Evolutionary conservation across 2,329 filamentous ascomycete genomes (phyloP).

Genomic region (Alternaria novae-zelandiae): DNA sequence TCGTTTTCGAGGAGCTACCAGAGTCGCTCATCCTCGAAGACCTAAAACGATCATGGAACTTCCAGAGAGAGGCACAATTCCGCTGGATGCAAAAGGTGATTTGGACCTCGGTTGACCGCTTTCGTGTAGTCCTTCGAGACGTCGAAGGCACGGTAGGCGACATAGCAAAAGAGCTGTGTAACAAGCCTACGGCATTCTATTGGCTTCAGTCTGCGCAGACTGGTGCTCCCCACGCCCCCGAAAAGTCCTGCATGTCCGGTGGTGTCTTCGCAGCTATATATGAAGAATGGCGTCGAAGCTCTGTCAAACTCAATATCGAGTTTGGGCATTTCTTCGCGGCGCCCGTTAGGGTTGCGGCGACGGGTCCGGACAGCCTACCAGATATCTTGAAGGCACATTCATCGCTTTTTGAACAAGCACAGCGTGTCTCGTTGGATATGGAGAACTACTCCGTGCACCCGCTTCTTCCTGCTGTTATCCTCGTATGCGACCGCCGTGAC

Average conservation of each 20-base stretch:
- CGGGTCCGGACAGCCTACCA: slow-evolving; percentile 13
- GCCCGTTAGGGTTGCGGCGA: slow-evolving; percentile 16
- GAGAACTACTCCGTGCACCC: slow-evolving; percentile 17
- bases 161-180: slow-evolving; percentile 17
- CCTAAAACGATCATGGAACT: slow-evolving; percentile 16
- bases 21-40: slow-evolving; percentile 14
- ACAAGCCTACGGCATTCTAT: slow-evolving; percentile 19
- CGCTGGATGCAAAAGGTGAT: slow-evolving; percentile 13
- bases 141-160: slow-evolving; percentile 11
- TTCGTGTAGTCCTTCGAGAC: slow-evolving; percentile 9
- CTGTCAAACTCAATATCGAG: slow-evolving; percentile 11
- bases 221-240: slow-evolving; percentile 3
- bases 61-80: slow-evolving; percentile 17
- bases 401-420: slow-evolving; percentile 14
- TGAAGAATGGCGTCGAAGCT: slow-evolving; percentile 18
- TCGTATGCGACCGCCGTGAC: slow-evolving; percentile 18
- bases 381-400: slow-evolving; percentile 13
- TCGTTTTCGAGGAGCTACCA: slow-evolving; percentile 6
- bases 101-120: slow-evolving; percentile 6
- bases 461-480: slow-evolving; percentile 12
- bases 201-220: slow-evolving; percentile 17
- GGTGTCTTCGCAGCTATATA: slow-evolving; percentile 15
- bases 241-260: slow-evolving; percentile 8
- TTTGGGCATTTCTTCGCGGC: slow-evolving; percentile 22
- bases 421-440: slow-evolving; percentile 8